Percentiles rank a stretch among this genome's conserved stretches.
phyloP scores from a whole-genome alignment of 2,329 filamentous ascomycete species.

The Westerdykella aurantiaca region DNA sequence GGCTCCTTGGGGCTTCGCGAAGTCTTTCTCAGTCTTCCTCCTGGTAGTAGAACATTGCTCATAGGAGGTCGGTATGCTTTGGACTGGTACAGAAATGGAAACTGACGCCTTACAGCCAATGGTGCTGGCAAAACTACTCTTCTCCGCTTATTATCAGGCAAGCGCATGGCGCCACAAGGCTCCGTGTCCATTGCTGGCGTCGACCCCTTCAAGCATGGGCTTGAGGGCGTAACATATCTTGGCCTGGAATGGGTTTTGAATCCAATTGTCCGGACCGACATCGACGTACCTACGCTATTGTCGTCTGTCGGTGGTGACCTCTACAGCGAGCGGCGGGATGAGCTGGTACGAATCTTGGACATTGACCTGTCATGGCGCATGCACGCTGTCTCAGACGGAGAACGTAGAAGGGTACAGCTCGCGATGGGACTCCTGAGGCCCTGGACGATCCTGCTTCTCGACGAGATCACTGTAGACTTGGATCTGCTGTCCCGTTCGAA shows the following conservation, averaged over 20 bases:
- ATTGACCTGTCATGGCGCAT: constrained; percentile 91
- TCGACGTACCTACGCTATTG: constrained; percentile 82
- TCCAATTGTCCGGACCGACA: constrained; percentile 90
- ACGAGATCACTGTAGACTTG: constrained; percentile 95
- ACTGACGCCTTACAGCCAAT: constrained; percentile 55
- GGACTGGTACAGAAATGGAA: constrained; percentile 7
- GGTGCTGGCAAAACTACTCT: constrained; percentile 97
- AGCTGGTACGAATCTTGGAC: constrained; percentile 81
- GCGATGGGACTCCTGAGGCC: constrained; percentile 92
- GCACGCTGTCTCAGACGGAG: constrained; percentile 91
- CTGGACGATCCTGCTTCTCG: constrained; percentile 84
- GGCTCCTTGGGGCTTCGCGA: constrained; percentile 70
- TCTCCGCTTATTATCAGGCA: constrained; percentile 87
- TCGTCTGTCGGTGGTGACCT: constrained; percentile 78
- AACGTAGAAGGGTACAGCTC: constrained; percentile 84
- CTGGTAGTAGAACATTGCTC: constrained; percentile 78
- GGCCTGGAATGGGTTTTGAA: constrained; percentile 98
- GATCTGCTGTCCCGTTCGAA: constrained; percentile 79
- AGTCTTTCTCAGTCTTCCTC: constrained; percentile 69
- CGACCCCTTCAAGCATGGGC: constrained; percentile 84
- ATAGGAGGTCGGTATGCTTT: constrained; percentile 62
- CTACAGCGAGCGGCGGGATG: constrained; percentile 75
- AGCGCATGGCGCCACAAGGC: constrained; percentile 75
- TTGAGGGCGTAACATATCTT: constrained; percentile 94
- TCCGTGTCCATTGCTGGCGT: constrained; percentile 73